A percentile compares a stretch with the other conserved stretches of the same genome.
Conservation (phyloP, 495 filamentous ascomycete species). For the Hypoxylon fragiforme region DNA sequence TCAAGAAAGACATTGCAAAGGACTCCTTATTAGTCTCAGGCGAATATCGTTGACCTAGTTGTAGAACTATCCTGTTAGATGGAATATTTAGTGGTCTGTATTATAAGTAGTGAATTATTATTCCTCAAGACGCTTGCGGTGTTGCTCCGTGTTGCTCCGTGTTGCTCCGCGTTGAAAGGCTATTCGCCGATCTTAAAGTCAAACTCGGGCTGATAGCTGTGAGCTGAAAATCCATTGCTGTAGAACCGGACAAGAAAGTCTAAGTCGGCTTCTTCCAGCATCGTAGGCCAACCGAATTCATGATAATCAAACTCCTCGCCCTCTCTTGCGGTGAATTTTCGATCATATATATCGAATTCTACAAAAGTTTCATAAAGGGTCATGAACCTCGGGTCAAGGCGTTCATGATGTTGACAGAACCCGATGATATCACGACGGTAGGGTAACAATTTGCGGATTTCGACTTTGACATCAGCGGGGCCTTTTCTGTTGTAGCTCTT, state of each 20-base stretch:
- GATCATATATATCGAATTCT: slow-evolving; percentile 29
- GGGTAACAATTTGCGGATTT: slow-evolving; percentile 19
- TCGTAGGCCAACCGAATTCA: slow-evolving; percentile 5
- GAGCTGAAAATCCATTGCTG: not conserved
- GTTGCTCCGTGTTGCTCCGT: no score
- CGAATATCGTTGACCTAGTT: no score
- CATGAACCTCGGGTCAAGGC: not conserved
- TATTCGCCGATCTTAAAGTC: slow-evolving; percentile 5
- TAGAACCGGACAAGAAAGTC: slow-evolving; percentile 20
- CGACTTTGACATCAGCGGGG: not conserved
- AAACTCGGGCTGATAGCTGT: slow-evolving; percentile 14
- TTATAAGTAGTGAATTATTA: no score
- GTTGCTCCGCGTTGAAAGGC: not conserved
- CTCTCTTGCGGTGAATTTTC: slow-evolving; percentile 10
- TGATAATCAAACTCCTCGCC: slow-evolving; percentile 1
- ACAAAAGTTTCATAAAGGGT: slow-evolving; percentile 5
- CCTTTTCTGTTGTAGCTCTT: not conserved
- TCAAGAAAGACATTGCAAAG: no score
- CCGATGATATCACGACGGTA: slow-evolving; percentile 26
- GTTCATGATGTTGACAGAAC: slow-evolving; percentile 5
- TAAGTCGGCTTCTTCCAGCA: slow-evolving; percentile 7
- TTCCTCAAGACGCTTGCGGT: no score
- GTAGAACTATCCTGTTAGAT: no score
- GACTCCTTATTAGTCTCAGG: no score
- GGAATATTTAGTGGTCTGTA: no score